Evolutionary conservation across 345 rosid species (phyloP), one percentile per base, ranked within the genome.

Genomic region (Erysimum cheiranthoides): DNA sequence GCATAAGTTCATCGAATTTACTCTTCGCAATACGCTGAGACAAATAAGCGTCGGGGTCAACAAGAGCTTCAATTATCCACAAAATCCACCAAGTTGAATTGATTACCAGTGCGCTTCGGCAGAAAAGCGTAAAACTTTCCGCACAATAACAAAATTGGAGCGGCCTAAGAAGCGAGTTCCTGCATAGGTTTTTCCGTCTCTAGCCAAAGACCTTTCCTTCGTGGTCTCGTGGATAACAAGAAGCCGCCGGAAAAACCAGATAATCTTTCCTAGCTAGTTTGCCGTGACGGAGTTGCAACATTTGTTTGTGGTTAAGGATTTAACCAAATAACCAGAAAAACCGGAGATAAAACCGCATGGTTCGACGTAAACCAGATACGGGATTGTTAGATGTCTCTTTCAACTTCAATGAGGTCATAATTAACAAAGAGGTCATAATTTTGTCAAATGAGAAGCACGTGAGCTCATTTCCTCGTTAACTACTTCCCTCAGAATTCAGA

Each of bases 321-420:
- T 27, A 66, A 46, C 60, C 45, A 30, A 39, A 21, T 25, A 50
- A 34, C 54, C 54, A 8, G n/a, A 38, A 3, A 58, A 70, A 21
- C 74, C 63, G 53, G 53, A 68, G 13, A 30, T 21, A 10, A 47
- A 59, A 10, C 8, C 51, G 68, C 2, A 59, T 17, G 54, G 54
- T 42, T 70, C 32, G 21, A 58, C 21, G 35, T 43, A 58, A 61
- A 72, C 76, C 76, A 36, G 59, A 10, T 58, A 42, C 49, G 14
- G 25, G n/a, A 32, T 39, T 12, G 42, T n/a, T 57, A 12, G 14
- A 30, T 56, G 21, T 40, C 32, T 25, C 7, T 52, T 10, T 52
- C 58, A 3, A 57, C 18, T 57, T 34, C 6, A 58, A 35, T 8
- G 40, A 53, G 25, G 6, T 14, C 45, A 12, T 4, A 13, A 5